Evolutionary conservation across 2,329 filamentous ascomycete genomes (phyloP).

Genomic region (Stachybotrys chartarum): DNA sequence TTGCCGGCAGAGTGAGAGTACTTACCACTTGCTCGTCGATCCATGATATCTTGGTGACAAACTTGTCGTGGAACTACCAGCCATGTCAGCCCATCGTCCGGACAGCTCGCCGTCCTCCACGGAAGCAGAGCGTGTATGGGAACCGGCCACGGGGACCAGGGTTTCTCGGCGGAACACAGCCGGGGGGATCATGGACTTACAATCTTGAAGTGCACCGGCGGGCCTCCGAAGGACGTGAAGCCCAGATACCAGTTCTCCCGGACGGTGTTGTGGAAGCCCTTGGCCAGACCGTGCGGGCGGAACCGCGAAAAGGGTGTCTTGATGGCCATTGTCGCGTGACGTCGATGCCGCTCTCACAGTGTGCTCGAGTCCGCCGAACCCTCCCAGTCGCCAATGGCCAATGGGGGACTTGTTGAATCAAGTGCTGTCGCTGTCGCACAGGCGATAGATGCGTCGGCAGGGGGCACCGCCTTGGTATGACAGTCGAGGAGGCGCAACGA

Average conservation of each 20-base stretch:
- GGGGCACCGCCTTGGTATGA: too few relatives aligned
- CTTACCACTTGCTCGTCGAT: constrained; percentile 60
- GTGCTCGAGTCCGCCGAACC: background rate
- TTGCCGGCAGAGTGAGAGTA: background rate
- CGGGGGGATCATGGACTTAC: constrained; percentile 17
- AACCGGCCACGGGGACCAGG: too few relatives aligned
- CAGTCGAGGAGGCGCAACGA: too few relatives aligned
- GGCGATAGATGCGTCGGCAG: too few relatives aligned
- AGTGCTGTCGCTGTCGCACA: too few relatives aligned
- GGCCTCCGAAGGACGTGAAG: constrained; percentile 58
- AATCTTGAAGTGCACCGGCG: constrained; percentile 63
- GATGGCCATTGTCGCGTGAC: background rate
- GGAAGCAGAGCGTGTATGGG: too few relatives aligned
- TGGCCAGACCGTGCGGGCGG: background rate
- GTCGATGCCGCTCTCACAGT: background rate
- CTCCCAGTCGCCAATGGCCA: too few relatives aligned
- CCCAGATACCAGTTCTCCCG: constrained; percentile 50
- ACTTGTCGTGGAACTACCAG: constrained; percentile 27
- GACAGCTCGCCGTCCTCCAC: too few relatives aligned
- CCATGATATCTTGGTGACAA: constrained; percentile 55
- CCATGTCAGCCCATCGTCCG: background rate
- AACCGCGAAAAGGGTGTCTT: background rate
- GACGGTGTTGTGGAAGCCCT: constrained; percentile 2
- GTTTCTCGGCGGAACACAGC: too few relatives aligned
- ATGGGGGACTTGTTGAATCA: too few relatives aligned